Base-by-base conservation (phyloP, 768 basidiomycete genomes). In the Lactifluus volemus region DNA sequence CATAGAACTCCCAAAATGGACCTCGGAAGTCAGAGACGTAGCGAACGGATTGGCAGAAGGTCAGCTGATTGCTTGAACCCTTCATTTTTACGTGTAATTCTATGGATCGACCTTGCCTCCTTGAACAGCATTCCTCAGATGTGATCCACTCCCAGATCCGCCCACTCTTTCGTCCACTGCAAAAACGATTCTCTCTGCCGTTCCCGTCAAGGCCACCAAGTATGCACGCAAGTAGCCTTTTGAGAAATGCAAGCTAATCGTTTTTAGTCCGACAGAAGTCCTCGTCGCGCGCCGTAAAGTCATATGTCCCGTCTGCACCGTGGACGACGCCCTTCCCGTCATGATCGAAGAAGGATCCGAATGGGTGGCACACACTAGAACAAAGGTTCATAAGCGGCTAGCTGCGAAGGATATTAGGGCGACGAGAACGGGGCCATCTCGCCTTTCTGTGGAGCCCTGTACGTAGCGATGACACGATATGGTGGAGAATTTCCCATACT, bases 251-350 rank as follows among this genome's bases (percentile, higher is more conserved):
- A n/a, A 65, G 29, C 41, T 30, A 61, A 58, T 39, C 36, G 50
- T 63, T 54, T 59, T 29, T 36, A 92, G 89, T 63, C 88, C 89
- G 2, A 71, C 72, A 1, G 77, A 78, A 3, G 73, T 82, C 17
- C 72, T 91, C 4, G 69, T 73, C 49, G 81, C 82, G 1, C 79
- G 83, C 53, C 80, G 75, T 58, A 85, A 84, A 65, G 68, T 79
- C 6, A 72, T 82, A 4, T 93, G 90, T 69, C 67, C 77, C 2
- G 70, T 78, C 10, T 93, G 90, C 67, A 90, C 89, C 9, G 58
- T 69, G 4, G 74, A 88, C 57, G 67, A 76, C 2, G 71, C 77
- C 21, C 75, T 77, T 29, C 90, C 90, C 0, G 71, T 82, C 14
- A 80, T 88, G 76, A 81, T 92, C 72, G 80, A 89, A 52, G 74